Conservation (phyloP, 2,329 filamentous ascomycete species). For the Penicillium sp. region DNA sequence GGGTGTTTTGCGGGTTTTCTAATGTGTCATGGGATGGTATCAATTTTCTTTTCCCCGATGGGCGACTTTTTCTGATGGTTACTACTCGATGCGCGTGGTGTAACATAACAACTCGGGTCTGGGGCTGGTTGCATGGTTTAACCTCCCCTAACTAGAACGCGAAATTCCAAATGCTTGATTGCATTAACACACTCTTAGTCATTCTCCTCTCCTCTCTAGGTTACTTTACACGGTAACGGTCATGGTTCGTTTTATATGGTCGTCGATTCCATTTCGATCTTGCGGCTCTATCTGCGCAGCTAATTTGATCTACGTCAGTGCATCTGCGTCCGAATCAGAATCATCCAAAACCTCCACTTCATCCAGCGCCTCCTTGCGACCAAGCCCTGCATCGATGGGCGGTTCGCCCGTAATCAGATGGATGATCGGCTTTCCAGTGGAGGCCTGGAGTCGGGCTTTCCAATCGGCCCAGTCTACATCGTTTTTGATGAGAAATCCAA, state of each 20-base stretch:
- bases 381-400: conserved; percentile 54
- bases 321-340: conserved; percentile 15
- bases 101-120: conserved; percentile 50
- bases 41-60: conserved; percentile 42
- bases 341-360: conserved; percentile 90
- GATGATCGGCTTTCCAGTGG: conserved; percentile 81
- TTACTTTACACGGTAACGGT: neutral
- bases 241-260: neutral
- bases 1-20: conserved; percentile 49
- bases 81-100: conserved; percentile 45
- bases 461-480: conserved; percentile 83
- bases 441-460: conserved; percentile 72
- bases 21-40: conserved; percentile 53
- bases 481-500: conserved; percentile 83
- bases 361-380: conserved; percentile 74
- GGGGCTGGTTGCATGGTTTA: conserved; percentile 35
- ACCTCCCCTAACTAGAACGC: conserved; percentile 38
- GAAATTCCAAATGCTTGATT: conserved; percentile 38
- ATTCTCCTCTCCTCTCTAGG: neutral
- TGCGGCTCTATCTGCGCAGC: neutral
- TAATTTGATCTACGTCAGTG: neutral
- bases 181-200: conserved; percentile 25
- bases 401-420: conserved; percentile 76
- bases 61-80: conserved; percentile 46
- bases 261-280: neutral